Evolutionary conservation across 2,329 filamentous ascomycete species (phyloP).

Genomic region (Exophiala lecanii-corni): DNA sequence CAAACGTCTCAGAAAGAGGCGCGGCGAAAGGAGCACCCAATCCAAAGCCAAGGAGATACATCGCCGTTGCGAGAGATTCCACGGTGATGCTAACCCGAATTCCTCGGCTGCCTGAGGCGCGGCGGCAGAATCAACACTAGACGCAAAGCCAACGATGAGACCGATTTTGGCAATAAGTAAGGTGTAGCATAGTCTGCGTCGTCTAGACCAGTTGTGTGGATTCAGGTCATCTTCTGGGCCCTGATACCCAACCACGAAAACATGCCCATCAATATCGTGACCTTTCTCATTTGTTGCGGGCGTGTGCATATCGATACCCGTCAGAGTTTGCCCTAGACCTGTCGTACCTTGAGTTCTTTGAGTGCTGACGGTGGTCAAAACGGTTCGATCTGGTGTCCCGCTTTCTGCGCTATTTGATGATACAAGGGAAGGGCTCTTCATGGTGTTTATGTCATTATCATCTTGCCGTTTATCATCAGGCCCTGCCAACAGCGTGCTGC

Average conservation of each 20-base stretch:
- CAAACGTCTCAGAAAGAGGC: slow-evolving; percentile 46
- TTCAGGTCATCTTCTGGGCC: slow-evolving; percentile 28
- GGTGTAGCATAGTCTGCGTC: slow-evolving; percentile 31
- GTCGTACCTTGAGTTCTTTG: background rate
- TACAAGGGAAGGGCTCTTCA: background rate
- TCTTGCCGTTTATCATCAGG: background rate
- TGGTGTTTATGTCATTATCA: background rate
- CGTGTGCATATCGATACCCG: background rate
- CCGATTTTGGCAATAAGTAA: slow-evolving; percentile 37
- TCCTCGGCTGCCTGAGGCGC: slow-evolving; percentile 36
- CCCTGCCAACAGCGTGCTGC: background rate
- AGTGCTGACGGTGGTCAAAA: background rate
- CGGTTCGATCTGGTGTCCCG: background rate
- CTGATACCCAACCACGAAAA: background rate
- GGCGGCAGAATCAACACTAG: slow-evolving; percentile 47
- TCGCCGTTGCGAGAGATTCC: slow-evolving; percentile 42
- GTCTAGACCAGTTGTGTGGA: slow-evolving; percentile 43
- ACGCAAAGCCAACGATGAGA: slow-evolving; percentile 47
- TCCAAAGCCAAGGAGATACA: slow-evolving; percentile 41
- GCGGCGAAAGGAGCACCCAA: slow-evolving; percentile 48
- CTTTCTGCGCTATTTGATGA: background rate
- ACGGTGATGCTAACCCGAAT: slow-evolving; percentile 44
- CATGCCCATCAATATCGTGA: background rate
- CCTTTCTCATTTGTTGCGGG: background rate
- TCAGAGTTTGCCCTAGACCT: background rate